A percentile compares a stretch with the other conserved stretches of the same genome.
These are phyloP conservation scores for Euphorbia celastroides DNA, from an alignment of 441 rosid genomes.

Conservation along the genomic window DNA sequence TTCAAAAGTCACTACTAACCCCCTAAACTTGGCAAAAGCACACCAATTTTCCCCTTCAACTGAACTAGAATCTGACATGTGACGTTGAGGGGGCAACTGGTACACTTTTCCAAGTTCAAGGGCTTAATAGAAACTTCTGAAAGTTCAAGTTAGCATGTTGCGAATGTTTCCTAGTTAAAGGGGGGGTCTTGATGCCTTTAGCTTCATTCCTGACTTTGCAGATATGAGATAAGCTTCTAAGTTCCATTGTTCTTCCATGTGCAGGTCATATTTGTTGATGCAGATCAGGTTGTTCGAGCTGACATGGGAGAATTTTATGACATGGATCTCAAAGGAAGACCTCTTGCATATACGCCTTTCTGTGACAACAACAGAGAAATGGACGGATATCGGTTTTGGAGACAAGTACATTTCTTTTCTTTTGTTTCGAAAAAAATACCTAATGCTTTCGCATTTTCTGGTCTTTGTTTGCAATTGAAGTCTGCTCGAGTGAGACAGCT, in stretches of 20 bases:
- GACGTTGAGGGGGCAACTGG: no score
- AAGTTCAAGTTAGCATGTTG: no score
- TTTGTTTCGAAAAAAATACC: background rate
- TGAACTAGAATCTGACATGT: no score
- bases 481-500: background rate
- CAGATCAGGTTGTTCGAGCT: conserved; percentile 93
- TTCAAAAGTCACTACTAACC: no score
- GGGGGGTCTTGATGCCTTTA: no score
- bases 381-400: conserved; percentile 99
- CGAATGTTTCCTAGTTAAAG: no score
- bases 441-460: background rate
- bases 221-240: conserved; percentile 7
- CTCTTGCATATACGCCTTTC: conserved; percentile 98
- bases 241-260: background rate
- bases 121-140: no score
- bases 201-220: conserved; percentile 12
- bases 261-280: conserved; percentile 99
- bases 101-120: no score
- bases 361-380: conserved; percentile 97
- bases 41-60: no score
- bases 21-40: no score
- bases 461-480: background rate
- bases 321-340: conserved; percentile 96
- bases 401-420: conserved; percentile 49
- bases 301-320: conserved; percentile 99